These are phyloP conservation scores for Volvariella volvacea DNA, from an alignment of 1,284 basidiomycete species.

Conservation along the genomic window DNA sequence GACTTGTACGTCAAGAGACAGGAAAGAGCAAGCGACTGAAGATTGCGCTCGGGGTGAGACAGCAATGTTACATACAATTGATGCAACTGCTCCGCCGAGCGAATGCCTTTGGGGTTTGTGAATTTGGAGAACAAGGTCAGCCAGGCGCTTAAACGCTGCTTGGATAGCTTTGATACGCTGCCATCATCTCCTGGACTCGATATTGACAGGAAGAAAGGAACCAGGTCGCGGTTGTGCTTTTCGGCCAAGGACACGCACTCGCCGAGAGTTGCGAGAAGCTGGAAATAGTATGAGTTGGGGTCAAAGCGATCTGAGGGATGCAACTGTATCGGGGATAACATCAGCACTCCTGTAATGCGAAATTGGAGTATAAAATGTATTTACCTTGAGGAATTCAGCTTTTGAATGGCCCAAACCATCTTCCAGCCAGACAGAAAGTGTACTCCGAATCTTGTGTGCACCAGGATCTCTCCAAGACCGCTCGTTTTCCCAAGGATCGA, in stretches of 20 bases:
- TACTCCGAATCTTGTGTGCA: conserved; percentile 51
- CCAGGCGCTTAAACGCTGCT: conserved; percentile 66
- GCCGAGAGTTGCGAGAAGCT: conserved; percentile 67
- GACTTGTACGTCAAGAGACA: conserved; percentile 86
- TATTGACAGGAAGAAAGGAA: conserved; percentile 73
- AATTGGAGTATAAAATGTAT: conserved; percentile 4
- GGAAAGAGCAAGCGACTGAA: conserved; percentile 75
- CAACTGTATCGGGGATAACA: conserved; percentile 24
- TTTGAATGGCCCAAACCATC: conserved; percentile 25
- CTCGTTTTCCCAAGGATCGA: conserved; percentile 59
- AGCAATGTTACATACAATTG: conserved; percentile 71
- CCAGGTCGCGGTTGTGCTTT: conserved; percentile 76
- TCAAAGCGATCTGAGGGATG: conserved; percentile 66
- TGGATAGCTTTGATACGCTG: conserved; percentile 34
- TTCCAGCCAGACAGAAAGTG: conserved; percentile 34
- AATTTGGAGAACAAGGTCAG: conserved; percentile 88
- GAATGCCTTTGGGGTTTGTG: conserved; percentile 83
- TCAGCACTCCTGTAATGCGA: not conserved
- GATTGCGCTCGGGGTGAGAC: conserved; percentile 76
- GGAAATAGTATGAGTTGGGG: conserved; percentile 67
- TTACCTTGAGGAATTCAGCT: conserved; percentile 23
- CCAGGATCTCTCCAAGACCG: conserved; percentile 68
- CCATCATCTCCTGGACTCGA: conserved; percentile 28
- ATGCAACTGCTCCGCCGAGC: conserved; percentile 63
- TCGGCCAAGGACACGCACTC: conserved; percentile 70